Percentiles rank a stretch among this genome's conserved stretches.
phyloP scores from a whole-genome alignment of 768 basidiomycete genomes.

The Dentipellis fragilis region DNA sequence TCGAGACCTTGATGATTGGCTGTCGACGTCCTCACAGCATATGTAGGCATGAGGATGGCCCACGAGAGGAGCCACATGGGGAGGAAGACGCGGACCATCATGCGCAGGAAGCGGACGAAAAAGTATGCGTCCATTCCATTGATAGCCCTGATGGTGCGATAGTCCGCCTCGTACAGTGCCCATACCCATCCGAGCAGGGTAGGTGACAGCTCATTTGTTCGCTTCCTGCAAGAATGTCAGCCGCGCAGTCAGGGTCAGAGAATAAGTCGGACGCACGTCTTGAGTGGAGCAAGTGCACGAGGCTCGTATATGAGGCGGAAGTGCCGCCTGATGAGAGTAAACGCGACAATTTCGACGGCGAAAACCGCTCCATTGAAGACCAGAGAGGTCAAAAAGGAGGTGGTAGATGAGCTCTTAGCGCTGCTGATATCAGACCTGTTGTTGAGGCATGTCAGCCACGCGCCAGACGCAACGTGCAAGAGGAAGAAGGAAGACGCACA shows the following conservation, averaged over 20 bases:
- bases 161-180: conserved; percentile 52
- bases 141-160: conserved; percentile 45
- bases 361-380: conserved; percentile 74
- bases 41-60: conserved; percentile 73
- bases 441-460: no score
- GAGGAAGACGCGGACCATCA: conserved; percentile 74
- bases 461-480: no score
- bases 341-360: conserved; percentile 57
- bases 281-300: conserved; percentile 52
- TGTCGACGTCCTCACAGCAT: conserved; percentile 41
- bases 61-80: conserved; percentile 92
- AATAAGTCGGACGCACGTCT: conserved; percentile 24
- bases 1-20: conserved; percentile 47
- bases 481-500: no score
- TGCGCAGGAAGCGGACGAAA: conserved; percentile 80
- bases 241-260: background rate
- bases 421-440: conserved; percentile 15
- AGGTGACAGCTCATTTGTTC: conserved; percentile 39
- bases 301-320: conserved; percentile 91
- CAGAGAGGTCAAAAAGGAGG: conserved; percentile 77
- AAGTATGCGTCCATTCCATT: conserved; percentile 92
- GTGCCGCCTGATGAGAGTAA: conserved; percentile 74
- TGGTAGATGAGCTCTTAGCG: conserved; percentile 55
- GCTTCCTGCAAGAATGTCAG: conserved; percentile 35
- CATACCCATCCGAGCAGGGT: conserved; percentile 57